A percentile compares a stretch with the other conserved stretches of the same genome.
Evolutionary conservation across 208 protist genomes (phyloP).

Genomic region (Acanthamoeba healyi): DNA sequence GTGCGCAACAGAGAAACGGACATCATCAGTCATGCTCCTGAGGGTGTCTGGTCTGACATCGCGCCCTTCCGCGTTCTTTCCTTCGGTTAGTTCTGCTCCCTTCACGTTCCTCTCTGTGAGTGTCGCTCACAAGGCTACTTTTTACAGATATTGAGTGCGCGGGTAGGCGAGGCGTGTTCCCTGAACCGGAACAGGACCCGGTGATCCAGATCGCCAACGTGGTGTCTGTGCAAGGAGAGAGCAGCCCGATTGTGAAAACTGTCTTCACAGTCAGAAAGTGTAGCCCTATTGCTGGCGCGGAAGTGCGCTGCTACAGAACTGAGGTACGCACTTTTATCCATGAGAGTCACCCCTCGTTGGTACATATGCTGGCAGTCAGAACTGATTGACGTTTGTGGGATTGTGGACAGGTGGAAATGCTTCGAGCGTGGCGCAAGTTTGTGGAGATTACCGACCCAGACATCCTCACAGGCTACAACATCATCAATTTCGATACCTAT

Average conservation of each 20-base stretch:
- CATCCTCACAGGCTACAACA: slow-evolving; percentile 98
- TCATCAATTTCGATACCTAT: slow-evolving; percentile 99
- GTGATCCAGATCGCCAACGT: slow-evolving; percentile 99
- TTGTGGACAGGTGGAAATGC: slow-evolving; percentile 83
- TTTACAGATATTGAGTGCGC: slow-evolving; percentile 99
- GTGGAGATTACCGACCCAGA: slow-evolving; percentile 92
- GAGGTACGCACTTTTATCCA: slow-evolving; percentile 77
- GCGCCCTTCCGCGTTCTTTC: slow-evolving; percentile 98
- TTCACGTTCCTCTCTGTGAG: too few species aligned
- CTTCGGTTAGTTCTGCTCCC: too few species aligned
- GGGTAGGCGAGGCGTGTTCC: slow-evolving; percentile 98
- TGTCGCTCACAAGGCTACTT: too few species aligned
- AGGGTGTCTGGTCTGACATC: slow-evolving; percentile 96
- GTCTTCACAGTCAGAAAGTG: slow-evolving; percentile 97
- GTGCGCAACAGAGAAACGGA: neutral
- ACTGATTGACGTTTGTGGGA: too few species aligned
- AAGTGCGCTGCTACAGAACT: slow-evolving; percentile 89
- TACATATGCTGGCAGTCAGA: too few species aligned
- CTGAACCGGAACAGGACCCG: slow-evolving; percentile 98
- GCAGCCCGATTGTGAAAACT: slow-evolving; percentile 87
- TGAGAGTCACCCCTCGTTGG: too few species aligned
- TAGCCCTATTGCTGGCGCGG: slow-evolving; percentile 95
- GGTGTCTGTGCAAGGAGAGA: slow-evolving; percentile 92
- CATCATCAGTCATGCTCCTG: slow-evolving; percentile 73
- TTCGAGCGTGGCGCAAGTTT: slow-evolving; percentile 91